These are phyloP conservation scores for Exophiala dermatitidis DNA, from an alignment of 2,329 filamentous ascomycete species.

Conservation along the genomic window DNA sequence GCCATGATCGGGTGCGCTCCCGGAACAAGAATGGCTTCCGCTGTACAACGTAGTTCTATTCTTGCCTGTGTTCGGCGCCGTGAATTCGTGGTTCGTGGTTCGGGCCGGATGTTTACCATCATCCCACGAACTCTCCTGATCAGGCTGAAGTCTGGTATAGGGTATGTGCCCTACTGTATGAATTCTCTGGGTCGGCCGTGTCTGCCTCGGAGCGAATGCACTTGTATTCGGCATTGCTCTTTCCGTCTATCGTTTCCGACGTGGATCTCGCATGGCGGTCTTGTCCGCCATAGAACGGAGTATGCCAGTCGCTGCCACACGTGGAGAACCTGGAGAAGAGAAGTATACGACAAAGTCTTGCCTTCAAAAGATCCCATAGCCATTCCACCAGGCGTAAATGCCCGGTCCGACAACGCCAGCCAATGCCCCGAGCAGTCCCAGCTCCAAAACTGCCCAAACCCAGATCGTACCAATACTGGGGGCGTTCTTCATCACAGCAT, in stretches of 20 bases:
- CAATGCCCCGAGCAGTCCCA: conserved; percentile 62
- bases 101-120: too few relatives aligned
- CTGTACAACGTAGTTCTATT: background rate
- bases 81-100: too few relatives aligned
- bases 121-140: too few relatives aligned
- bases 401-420: conserved; percentile 47
- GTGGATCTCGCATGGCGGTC: background rate
- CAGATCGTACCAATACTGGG: conserved; percentile 85
- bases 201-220: too few relatives aligned
- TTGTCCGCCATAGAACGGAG: background rate
- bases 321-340: too few relatives aligned
- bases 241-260: too few relatives aligned
- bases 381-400: conserved; percentile 49
- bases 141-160: too few relatives aligned
- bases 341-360: background rate
- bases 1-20: background rate
- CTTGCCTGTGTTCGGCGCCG: too few relatives aligned
- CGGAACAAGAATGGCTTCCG: background rate
- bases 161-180: too few relatives aligned
- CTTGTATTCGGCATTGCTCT: too few relatives aligned
- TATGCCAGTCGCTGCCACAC: too few relatives aligned
- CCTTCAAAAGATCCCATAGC: conserved; percentile 42
- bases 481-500: conserved; percentile 83
- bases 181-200: too few relatives aligned
- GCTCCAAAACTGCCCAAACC: conserved; percentile 88